A percentile compares a stretch with the other conserved stretches of the same genome.
phyloP scores from a whole-genome alignment of 2,329 filamentous ascomycete genomes.

The Penicillium sp. region DNA sequence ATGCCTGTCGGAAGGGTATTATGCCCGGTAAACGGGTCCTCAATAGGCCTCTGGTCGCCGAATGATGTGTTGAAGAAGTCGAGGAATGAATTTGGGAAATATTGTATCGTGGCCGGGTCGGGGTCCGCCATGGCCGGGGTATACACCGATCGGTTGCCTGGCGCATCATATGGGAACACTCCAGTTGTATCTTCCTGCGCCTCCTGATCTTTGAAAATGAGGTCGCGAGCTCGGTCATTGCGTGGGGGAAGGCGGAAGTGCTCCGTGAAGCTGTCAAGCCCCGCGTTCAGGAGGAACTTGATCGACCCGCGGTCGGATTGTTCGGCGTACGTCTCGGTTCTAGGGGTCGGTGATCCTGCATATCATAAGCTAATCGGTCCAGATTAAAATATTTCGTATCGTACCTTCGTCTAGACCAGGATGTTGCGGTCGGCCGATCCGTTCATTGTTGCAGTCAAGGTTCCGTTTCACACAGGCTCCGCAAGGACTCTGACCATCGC shows the following conservation, averaged over 20 bases:
- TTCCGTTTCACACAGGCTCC: conserved; percentile 47
- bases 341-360: conserved; percentile 19
- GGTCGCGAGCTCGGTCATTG: conserved; percentile 37
- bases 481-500: conserved; percentile 47
- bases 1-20: conserved; percentile 17
- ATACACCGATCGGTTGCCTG: conserved; percentile 17
- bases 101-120: conserved; percentile 27
- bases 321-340: conserved; percentile 30
- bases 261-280: conserved; percentile 49
- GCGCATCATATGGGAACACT: conserved; percentile 19
- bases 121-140: conserved; percentile 23
- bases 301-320: conserved; percentile 48
- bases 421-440: conserved; percentile 18
- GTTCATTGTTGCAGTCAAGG: conserved; percentile 41
- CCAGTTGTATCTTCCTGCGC: conserved; percentile 23
- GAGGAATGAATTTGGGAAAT: conserved; percentile 39
- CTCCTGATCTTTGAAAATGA: conserved; percentile 36
- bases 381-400: not conserved
- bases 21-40: conserved; percentile 21
- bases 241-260: conserved; percentile 45
- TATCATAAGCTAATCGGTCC: not conserved
- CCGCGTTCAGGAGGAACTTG: conserved; percentile 48
- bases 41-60: conserved; percentile 26
- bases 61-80: conserved; percentile 42
- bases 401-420: conserved; percentile 22